Conservation (phyloP, 2,329 filamentous ascomycete species). For the Colletotrichum gloeosporioides region DNA sequence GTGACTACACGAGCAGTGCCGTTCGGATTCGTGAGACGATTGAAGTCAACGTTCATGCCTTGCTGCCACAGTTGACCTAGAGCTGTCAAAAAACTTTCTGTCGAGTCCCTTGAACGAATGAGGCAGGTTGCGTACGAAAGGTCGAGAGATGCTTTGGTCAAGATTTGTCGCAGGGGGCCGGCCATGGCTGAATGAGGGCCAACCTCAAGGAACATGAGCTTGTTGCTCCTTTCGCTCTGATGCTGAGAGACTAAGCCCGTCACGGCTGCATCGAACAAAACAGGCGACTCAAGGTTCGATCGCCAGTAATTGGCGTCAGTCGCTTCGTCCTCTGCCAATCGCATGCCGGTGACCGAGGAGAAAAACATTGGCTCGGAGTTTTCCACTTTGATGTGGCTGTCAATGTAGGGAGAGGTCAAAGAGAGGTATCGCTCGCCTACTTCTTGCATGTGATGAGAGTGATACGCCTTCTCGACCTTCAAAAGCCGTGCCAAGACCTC, state of each 20-base stretch:
- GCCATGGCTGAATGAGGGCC: not conserved
- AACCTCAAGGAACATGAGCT: not conserved
- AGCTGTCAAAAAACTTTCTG: not conserved
- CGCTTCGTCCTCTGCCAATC: slow-evolving; percentile 8
- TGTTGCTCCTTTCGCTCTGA: not conserved
- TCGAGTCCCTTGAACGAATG: not conserved
- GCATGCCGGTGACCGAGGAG: slow-evolving; percentile 31
- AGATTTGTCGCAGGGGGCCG: not conserved
- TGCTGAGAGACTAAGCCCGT: not conserved
- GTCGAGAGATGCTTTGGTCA: not conserved
- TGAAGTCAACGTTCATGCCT: not conserved
- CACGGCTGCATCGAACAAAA: not conserved
- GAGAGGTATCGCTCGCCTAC: slow-evolving; percentile 16
- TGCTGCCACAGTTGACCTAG: not conserved
- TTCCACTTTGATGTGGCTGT: not conserved
- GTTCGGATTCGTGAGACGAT: not conserved
- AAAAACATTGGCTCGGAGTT: not conserved
- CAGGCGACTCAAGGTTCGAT: not conserved
- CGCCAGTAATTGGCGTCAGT: not conserved
- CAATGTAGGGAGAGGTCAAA: not conserved
- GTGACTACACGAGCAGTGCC: not conserved
- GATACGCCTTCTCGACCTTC: slow-evolving; percentile 5
- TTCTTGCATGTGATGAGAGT: not conserved
- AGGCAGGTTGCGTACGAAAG: not conserved
- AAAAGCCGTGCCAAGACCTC: not conserved